These are phyloP conservation scores for Wickerhamomyces alni DNA, from an alignment of 805 yeast species.

Conservation along the genomic window DNA sequence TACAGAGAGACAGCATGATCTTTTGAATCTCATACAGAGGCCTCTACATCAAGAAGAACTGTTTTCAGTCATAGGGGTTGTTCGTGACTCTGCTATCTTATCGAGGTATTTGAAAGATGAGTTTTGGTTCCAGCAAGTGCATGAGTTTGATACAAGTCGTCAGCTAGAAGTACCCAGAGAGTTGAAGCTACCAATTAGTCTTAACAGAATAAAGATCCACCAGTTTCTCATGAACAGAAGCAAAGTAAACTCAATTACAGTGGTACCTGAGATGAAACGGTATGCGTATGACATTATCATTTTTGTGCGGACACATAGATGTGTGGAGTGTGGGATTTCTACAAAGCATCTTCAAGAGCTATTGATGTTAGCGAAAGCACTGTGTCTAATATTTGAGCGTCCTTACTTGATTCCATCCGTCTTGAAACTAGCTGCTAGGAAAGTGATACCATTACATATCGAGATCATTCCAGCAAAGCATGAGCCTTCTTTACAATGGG, in stretches of 20 bases:
- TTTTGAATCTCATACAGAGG: neutral
- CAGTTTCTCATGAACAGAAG: neutral
- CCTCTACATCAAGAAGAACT: neutral
- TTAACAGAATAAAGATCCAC: neutral
- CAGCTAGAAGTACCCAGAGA: neutral
- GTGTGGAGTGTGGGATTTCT: constrained; percentile 47
- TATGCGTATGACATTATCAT: constrained; percentile 54
- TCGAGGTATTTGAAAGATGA: neutral
- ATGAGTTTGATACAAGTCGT: neutral
- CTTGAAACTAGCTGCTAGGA: constrained; percentile 43
- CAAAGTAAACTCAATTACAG: constrained; percentile 4
- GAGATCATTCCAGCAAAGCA: constrained; percentile 31
- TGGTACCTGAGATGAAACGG: constrained; percentile 44
- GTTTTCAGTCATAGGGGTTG: neutral
- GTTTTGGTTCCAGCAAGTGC: constrained; percentile 1
- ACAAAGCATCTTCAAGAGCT: constrained; percentile 40
- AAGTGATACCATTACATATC: constrained; percentile 43
- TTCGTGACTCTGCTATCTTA: neutral
- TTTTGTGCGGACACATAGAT: constrained; percentile 47
- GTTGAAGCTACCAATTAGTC: neutral
- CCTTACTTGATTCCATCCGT: constrained; percentile 47
- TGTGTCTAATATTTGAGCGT: constrained; percentile 36
- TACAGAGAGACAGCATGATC: neutral
- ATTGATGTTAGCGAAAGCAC: constrained; percentile 30
- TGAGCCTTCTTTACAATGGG: constrained; percentile 51